Conservation (phyloP, 371 early-diverging fungal species). For the Mucor velutinosus region DNA sequence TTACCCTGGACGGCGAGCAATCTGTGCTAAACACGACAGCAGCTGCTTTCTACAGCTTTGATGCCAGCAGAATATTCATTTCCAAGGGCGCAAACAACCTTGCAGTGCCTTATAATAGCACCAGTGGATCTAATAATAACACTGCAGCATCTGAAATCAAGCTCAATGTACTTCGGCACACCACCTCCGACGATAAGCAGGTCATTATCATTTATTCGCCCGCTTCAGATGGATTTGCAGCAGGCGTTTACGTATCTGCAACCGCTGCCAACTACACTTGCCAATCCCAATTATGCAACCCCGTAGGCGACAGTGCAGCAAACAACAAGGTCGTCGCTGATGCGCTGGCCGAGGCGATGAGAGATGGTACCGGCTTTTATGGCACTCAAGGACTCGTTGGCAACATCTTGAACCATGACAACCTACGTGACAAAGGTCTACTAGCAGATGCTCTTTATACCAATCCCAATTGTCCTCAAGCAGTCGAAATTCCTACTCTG, state of each 20-base stretch:
- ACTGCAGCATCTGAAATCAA: not conserved
- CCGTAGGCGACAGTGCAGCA: not conserved
- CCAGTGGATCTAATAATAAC: not conserved
- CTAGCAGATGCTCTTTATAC: constrained; percentile 13
- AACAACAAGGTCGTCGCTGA: constrained; percentile 17
- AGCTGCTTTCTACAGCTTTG: not conserved
- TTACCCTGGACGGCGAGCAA: not conserved
- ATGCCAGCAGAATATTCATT: not conserved
- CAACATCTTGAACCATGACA: constrained; percentile 7
- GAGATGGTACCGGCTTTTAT: constrained; percentile 7
- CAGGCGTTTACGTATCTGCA: constrained; percentile 13
- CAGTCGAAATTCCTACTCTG: not conserved
- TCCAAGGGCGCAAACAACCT: not conserved
- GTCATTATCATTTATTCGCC: constrained; percentile 6
- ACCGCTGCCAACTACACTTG: constrained; percentile 14
- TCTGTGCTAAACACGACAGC: not conserved
- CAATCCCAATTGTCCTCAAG: constrained; percentile 10
- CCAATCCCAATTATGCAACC: not conserved
- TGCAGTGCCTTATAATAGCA: not conserved
- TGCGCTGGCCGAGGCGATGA: constrained; percentile 10
- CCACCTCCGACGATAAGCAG: constrained; percentile 4
- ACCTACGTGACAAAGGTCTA: not conserved
- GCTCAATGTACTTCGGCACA: constrained; percentile 3
- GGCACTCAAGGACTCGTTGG: not conserved
- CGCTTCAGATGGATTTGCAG: not conserved